Evolutionary conservation across 805 yeast species (phyloP), one percentile per base, ranked within the genome.

Genomic region (Lachancea waltii): DNA sequence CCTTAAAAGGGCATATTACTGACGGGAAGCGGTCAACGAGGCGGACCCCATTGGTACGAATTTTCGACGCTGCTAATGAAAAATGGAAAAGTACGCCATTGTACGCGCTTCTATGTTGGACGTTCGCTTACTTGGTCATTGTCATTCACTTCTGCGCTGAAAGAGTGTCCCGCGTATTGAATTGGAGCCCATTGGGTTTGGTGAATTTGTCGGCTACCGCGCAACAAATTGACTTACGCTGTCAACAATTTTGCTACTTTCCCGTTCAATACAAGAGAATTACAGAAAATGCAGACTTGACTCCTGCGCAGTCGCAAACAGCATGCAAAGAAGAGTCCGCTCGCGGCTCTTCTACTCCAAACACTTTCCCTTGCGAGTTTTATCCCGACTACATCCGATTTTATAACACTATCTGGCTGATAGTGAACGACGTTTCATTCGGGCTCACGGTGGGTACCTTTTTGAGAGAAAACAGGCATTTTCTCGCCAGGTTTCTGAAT

Each of bases 341-440:
- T 7, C 15, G 18, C 11, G 19, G 14, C 5, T 10, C 4, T 9
- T 14, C 5, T 18, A 11, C 30, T 16, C 8, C 13, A 5, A n/a
- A n/a, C 9, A 7, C 27, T 3, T 50, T 58, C 36, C 80, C 67
- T 27, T 63, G 64, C 56, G 44, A 73, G 54, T 58, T 72, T 53
- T 64, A 73, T 53, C 67, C 80, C 52, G 74, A 81, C 54, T 84
- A 83, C 50, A 83, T 84, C 50, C 69, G 80, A 42, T 75, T 90
- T 44, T 86, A 85, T 65, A 94, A 94, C 52, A 80, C 89, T 1
- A 44, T 89, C 1, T 92, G 97, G 97, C 65, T 92, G 13, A 79
- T 86, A 0, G 59, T 79, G 4, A 90, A 92, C 57, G 98, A 92
- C 57, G 56, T 84, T 5, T 68, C 89, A 1, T 56, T 89, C 24